A percentile compares a stretch with the other conserved stretches of the same genome.
These are phyloP conservation scores for Guadua angustifolia DNA, from an alignment of 176 grass and related monocot species.

Conservation along the genomic window DNA sequence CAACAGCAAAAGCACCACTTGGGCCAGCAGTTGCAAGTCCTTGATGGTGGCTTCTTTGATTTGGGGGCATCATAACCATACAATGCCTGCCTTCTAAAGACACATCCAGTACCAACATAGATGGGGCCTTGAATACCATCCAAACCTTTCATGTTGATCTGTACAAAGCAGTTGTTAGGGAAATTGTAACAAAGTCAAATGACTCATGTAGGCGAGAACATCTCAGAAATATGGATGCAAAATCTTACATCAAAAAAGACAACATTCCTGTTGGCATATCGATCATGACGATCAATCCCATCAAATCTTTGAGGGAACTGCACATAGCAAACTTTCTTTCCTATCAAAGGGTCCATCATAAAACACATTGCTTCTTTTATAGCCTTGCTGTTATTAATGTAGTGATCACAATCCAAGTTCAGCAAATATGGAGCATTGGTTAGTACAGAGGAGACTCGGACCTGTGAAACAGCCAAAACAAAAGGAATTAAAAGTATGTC, in stretches of 20 bases:
- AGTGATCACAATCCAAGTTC: slow-evolving; percentile 97
- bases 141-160: slow-evolving; percentile 99
- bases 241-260: slow-evolving; percentile 92
- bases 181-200: not conserved
- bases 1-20: slow-evolving; percentile 76
- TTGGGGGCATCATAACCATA: slow-evolving; percentile 92
- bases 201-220: not conserved
- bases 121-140: slow-evolving; percentile 97
- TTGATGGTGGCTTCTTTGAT: slow-evolving; percentile 77
- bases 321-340: slow-evolving; percentile 88
- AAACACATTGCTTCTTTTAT: slow-evolving; percentile 94
- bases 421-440: slow-evolving; percentile 80
- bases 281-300: slow-evolving; percentile 90
- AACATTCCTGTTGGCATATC: slow-evolving; percentile 87
- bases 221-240: not conserved
- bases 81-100: slow-evolving; percentile 77
- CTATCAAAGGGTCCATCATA: slow-evolving; percentile 94
- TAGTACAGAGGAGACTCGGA: slow-evolving; percentile 57
- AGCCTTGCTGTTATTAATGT: slow-evolving; percentile 91
- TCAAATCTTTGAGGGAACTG: slow-evolving; percentile 95
- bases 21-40: slow-evolving; percentile 90
- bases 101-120: slow-evolving; percentile 92
- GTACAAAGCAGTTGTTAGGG: slow-evolving; percentile 33
- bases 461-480: slow-evolving; percentile 40
- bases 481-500: slow-evolving; percentile 14